Evolutionary conservation across 2,329 filamentous ascomycete species (phyloP).

Genomic region (Epichloe hybrida): DNA sequence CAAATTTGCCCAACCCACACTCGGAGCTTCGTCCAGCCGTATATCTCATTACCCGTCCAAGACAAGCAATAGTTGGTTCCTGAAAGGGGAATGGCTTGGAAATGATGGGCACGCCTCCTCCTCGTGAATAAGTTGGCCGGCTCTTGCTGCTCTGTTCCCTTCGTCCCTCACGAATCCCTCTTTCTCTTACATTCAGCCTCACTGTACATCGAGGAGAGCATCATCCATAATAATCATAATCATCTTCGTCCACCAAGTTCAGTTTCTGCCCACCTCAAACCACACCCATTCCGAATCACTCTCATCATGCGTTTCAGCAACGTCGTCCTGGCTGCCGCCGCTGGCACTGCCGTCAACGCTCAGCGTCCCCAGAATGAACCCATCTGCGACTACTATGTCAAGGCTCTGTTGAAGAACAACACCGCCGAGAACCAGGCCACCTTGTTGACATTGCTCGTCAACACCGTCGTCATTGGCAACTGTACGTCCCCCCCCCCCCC

Average conservation of each 20-base stretch:
- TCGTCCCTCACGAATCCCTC: not conserved
- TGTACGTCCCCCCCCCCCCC: constrained; percentile 19
- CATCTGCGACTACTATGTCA: constrained; percentile 53
- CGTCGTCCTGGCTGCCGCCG: constrained; percentile 11
- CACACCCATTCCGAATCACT: not conserved
- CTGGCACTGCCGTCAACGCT: constrained; percentile 15
- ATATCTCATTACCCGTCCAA: not conserved
- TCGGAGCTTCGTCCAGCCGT: constrained; percentile 1
- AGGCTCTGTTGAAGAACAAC: constrained; percentile 43
- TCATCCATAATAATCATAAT: not conserved
- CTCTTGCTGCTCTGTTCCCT: not conserved
- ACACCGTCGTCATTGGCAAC: constrained; percentile 52
- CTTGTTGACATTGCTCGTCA: constrained; percentile 43
- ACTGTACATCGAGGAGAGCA: not conserved
- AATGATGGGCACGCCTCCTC: not conserved
- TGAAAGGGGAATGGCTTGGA: not conserved
- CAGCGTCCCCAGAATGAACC: constrained; percentile 35
- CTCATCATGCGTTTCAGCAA: constrained; percentile 14
- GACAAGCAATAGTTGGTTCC: not conserved
- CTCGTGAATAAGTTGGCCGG: not conserved
- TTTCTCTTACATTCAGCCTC: not conserved
- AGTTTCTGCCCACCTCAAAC: not conserved
- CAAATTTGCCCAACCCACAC: not conserved
- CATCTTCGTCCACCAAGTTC: too few species aligned
- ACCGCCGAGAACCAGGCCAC: constrained; percentile 43